Base-by-base conservation (phyloP, 345 rosid species). In the Populus euphratica region DNA sequence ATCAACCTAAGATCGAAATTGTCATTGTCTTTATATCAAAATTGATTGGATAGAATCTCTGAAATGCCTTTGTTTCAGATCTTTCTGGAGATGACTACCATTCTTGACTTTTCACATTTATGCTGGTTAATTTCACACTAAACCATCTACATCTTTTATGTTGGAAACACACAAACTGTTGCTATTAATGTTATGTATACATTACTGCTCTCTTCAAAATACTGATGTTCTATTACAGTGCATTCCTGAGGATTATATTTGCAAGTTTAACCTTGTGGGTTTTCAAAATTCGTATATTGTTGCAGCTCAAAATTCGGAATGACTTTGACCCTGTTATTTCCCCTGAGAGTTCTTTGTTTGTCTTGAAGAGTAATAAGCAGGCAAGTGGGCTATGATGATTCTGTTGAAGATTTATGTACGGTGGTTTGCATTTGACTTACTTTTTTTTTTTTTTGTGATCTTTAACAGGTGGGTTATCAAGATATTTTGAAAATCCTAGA, bases 301-400 rank as follows among this genome's bases (percentile, higher is more conserved):
- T 82, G 82, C 92, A 94, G 99, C 93, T 96, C 69, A 96, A 94
- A 91, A 96, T 96, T 83, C 91, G 98, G 80, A 96, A 94, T 86
- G 99, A 96, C 90, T 96, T 96, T 87, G 99, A 96, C 83, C 99
- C 99, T 21, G 98, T 94, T 73, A 97, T 96, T 80, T 96, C 99
- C 64, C 99, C 99, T 1, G 97, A 96, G 91, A 96, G 99, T 84
- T 96, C 99, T 72, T 85, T 94, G 86, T 96, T 96, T 80, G 92
- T 96, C 76, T 84, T 96, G 83, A 96, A 96, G 93, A 92, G 98
- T 82, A 87, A 91, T 84, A 94, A 92, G 81, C 95, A 90, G 82
- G 99, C 92, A 91, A 84, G 90, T 27, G 76, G 43, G 29, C 43
- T 39, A 16, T 75, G 27, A 35, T 73, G 33, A 43, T 73, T 82